phyloP scores from a whole-genome alignment of 306 rosid species.

The Argentina anserina region DNA sequence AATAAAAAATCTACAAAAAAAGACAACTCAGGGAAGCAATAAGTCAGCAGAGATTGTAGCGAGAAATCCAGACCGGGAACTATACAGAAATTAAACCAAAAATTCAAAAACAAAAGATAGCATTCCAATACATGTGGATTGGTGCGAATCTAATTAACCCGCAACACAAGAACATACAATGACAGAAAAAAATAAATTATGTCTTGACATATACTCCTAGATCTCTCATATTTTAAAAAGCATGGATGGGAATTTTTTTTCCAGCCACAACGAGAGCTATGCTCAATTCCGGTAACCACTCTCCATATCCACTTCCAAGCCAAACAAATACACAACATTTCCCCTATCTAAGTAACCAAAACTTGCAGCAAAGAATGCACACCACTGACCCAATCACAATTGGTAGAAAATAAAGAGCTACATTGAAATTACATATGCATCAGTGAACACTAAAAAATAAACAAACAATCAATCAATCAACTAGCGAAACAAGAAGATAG shows the following conservation, averaged over 20 bases:
- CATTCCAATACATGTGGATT: neutral
- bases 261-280: conserved; percentile 12
- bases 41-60: neutral
- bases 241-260: too few relatives aligned
- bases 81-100: neutral
- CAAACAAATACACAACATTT: neutral
- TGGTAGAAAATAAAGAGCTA: neutral
- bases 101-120: neutral
- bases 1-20: neutral
- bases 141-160: neutral
- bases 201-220: neutral
- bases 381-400: neutral
- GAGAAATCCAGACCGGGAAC: neutral
- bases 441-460: neutral
- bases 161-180: neutral
- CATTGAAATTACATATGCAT: neutral
- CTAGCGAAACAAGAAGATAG: neutral
- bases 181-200: too few relatives aligned
- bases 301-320: neutral
- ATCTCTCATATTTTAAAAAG: conserved; percentile 20
- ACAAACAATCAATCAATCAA: neutral
- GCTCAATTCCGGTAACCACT: neutral
- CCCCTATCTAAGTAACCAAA: neutral
- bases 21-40: too few relatives aligned
- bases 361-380: neutral